Base-by-base conservation (phyloP, 345 rosid genomes). In the Acer negundo region DNA sequence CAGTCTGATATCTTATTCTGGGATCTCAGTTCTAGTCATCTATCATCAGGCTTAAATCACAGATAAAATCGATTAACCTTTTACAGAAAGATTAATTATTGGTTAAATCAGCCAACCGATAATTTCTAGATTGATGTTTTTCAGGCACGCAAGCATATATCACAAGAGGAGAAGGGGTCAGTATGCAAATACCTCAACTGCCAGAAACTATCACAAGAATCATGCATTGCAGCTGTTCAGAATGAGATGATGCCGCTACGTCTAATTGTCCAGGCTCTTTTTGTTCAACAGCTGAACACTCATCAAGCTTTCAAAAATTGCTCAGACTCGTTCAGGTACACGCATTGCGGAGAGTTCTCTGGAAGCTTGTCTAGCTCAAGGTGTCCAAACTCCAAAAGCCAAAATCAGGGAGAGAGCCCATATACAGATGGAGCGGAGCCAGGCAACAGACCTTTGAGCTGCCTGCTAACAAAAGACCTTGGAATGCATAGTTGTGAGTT, bases 181-280 rank as follows among this genome's bases (percentile, higher is more conserved):
- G 88, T 90, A 79, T 90, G 97, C 79, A 90, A 84, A 44, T 85
- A 93, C 84, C 87, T 93, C 70, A 87, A 86, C 80, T 93, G 97
- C 85, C 92, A 91, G 56, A 87, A 86, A 75, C 85, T 93, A 19
- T 91, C 97, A 24, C 93, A 91, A 72, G 90, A 84, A 70, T 87
- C 88, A 49, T 93, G 94, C 73, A 82, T 91, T 4, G 90, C 90
- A 66, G 90, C 95, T 4, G 94, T 91, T 75, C 92, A 91, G 80
- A 93, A 93, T 62, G 94, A 93, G 72, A n/a, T 89, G 85, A 87
- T 93, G 94, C 97, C 97, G 17, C 84, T 93, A 26, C 94, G 93
- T 10, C 75, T 90, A 77, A 90, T 91, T 7, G 90, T 93, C 75
- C 92, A 89, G 84, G 96, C 92, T 47, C 94, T 91, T 28, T 89